Percentiles rank a stretch among this genome's conserved stretches.
Conservation (phyloP, 164 flowering plant genomes). For the Aristolochia contorta region DNA sequence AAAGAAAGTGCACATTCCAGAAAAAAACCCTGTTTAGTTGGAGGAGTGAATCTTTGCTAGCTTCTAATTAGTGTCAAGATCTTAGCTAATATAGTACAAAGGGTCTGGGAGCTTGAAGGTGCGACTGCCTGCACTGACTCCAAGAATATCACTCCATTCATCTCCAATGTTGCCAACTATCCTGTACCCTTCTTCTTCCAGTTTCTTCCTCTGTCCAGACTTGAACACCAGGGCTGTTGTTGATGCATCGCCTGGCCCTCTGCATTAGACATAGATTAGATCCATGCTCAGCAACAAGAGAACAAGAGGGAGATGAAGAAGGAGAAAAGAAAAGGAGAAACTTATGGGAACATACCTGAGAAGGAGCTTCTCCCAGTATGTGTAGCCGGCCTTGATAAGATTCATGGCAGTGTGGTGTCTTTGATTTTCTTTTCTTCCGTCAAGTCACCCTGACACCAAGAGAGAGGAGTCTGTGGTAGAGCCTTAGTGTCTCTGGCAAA, state of each 20-base stretch:
- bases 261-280: constrained; percentile 4
- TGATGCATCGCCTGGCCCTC: constrained; percentile 6
- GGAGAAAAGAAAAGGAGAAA: not conserved
- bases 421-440: constrained; percentile 28
- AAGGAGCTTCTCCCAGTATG: constrained; percentile 38
- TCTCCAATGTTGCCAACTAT: constrained; percentile 37
- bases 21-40: too few relatives aligned
- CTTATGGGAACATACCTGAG: constrained; percentile 22
- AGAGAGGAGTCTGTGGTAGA: constrained; percentile 28
- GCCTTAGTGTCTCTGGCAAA: constrained; percentile 24
- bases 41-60: too few relatives aligned
- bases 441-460: constrained; percentile 31
- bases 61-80: too few relatives aligned
- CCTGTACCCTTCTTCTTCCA: constrained; percentile 26
- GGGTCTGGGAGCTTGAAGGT: constrained; percentile 32
- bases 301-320: not conserved
- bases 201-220: constrained; percentile 22
- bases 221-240: constrained; percentile 25
- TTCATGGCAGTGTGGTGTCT: constrained; percentile 18
- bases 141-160: constrained; percentile 41
- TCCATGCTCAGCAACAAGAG: not conserved
- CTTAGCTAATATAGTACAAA: constrained; percentile 20
- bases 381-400: constrained; percentile 27
- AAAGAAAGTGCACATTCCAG: too few relatives aligned
- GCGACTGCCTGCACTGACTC: constrained; percentile 12